These are phyloP conservation scores for Prunus mume DNA, from an alignment of 306 rosid species.

Conservation along the genomic window DNA sequence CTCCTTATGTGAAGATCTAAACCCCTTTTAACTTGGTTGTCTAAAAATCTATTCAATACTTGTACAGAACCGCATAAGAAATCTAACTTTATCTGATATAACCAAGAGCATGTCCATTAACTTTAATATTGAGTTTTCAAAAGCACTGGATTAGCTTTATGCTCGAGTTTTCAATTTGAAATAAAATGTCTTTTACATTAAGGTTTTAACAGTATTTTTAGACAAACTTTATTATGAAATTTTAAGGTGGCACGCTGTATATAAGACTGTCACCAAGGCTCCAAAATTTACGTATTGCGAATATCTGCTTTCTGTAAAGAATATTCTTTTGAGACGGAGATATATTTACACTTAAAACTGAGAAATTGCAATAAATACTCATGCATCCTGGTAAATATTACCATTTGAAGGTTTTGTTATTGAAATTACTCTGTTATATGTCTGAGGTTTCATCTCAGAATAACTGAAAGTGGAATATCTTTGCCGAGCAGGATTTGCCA, in stretches of 20 bases:
- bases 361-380: background rate
- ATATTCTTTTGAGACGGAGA: background rate
- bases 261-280: background rate
- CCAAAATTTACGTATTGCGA: background rate
- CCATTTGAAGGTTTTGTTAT: background rate
- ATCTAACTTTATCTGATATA: background rate
- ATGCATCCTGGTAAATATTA: background rate
- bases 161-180: background rate
- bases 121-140: background rate
- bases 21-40: background rate
- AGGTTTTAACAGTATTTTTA: background rate
- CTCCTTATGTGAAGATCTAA: background rate
- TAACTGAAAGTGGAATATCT: background rate
- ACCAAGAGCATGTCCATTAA: background rate
- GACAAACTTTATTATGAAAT: background rate
- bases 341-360: background rate
- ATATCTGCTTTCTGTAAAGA: background rate
- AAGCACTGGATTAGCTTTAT: background rate
- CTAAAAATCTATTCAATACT: background rate
- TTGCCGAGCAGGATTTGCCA: constrained; percentile 42
- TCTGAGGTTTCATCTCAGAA: background rate
- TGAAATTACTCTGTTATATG: background rate
- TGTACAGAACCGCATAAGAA: background rate
- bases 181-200: background rate
- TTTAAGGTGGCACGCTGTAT: background rate